These are phyloP conservation scores for Pholiota adiposa DNA, from an alignment of 1,284 basidiomycete species.

Conservation along the genomic window DNA sequence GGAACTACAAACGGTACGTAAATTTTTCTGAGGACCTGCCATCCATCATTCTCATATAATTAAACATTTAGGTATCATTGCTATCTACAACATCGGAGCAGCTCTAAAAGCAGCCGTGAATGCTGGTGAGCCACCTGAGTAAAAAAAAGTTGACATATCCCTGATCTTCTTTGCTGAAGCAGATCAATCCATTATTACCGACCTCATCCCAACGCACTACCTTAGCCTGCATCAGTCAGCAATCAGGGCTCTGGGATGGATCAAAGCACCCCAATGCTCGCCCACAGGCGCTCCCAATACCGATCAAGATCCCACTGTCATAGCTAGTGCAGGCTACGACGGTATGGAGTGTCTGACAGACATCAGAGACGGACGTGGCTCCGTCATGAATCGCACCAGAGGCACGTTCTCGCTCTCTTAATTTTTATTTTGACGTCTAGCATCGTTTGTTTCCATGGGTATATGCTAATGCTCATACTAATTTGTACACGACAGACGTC, in stretches of 20 bases:
- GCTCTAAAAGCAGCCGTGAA: conserved; percentile 42
- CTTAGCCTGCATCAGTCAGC: conserved; percentile 78
- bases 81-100: conserved; percentile 71
- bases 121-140: conserved; percentile 27
- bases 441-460: neutral
- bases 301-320: conserved; percentile 67
- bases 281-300: conserved; percentile 47
- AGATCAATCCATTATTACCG: conserved; percentile 35
- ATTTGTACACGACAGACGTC: conserved; percentile 54
- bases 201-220: conserved; percentile 72
- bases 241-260: conserved; percentile 74
- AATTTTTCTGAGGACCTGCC: neutral
- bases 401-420: conserved; percentile 40
- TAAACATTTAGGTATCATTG: conserved; percentile 62
- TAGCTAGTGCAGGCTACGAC: conserved; percentile 79
- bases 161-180: neutral
- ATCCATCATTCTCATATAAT: conserved; percentile 1
- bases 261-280: conserved; percentile 63
- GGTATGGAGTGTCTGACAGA: conserved; percentile 77
- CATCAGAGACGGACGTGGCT: conserved; percentile 65
- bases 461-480: neutral
- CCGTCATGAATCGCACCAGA: conserved; percentile 76
- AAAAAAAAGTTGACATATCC: neutral
- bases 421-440: neutral
- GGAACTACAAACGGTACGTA: conserved; percentile 79